Base-by-base conservation (phyloP, 2,329 filamentous ascomycete genomes). In the Cladosporium sp. region DNA sequence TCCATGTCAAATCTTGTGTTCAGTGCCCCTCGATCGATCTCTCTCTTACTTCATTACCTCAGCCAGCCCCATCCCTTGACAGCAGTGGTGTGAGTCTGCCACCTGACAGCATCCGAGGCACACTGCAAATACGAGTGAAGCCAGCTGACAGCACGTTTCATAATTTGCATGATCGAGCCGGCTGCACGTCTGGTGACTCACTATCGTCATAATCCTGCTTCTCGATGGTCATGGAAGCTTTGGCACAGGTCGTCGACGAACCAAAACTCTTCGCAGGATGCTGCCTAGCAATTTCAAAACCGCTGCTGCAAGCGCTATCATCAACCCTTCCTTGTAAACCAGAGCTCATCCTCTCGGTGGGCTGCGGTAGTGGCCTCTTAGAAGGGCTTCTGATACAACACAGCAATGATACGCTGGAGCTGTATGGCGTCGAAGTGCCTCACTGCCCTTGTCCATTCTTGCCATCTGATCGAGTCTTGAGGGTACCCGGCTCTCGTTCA, bases 331-430 rank as follows among this genome's bases (percentile, higher is more conserved):
- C 59, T 18, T 43, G 30, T 12, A 20, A 18, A 7, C 58, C 60
- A 8, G 55, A 54, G 13, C 47, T 61, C 38, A 50, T 58, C 5
- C 52, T 64, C 19, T 64, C 62, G n/a, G 69, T 80, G 43, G 77
- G 78, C 50, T 73, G 72, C 55, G 78, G 78, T 40, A 73, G 66
- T 38, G 78, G 78, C 19, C 66, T 79, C 7, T 66, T 80, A 13
- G 78, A 79, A 64, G 66, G 67, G 2, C 56, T 74, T 5, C 60
- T 74, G 3, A 62, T 78, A 20, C 50, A 66, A 15, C 43, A 61
- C 11, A 52, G 45, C 18, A 39, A 65, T 24, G 51, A 56, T 2
- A 39, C 55, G 2, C 42, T 69, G 9, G 57, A 66, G 15, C 51
- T 80, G 3, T 57, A 69, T 3, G 77, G 76, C 1, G 70, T 79